Conservation (phyloP, 768 basidiomycete genomes). For the Hydnum rufescens region DNA sequence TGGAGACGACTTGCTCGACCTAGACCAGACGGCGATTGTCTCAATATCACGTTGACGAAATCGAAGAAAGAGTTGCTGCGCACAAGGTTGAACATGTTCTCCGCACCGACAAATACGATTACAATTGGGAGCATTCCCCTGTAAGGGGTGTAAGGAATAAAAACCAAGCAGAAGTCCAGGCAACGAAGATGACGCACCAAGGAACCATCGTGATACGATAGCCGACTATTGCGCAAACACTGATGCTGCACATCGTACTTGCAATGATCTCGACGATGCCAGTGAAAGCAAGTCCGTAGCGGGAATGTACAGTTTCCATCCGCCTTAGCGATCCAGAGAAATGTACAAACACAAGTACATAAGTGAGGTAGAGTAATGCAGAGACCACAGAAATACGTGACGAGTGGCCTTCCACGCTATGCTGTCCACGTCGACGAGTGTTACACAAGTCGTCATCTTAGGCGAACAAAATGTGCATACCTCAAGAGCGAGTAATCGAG, state of each 20-base stretch:
- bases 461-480: slow-evolving; percentile 16
- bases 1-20: slow-evolving; percentile 73
- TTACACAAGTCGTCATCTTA: slow-evolving; percentile 18
- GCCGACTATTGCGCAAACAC: slow-evolving; percentile 77
- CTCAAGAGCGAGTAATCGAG: slow-evolving; percentile 27
- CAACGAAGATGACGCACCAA: slow-evolving; percentile 28
- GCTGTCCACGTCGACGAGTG: neutral
- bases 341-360: slow-evolving; percentile 53
- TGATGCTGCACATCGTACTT: slow-evolving; percentile 84
- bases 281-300: slow-evolving; percentile 80
- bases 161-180: too few species aligned
- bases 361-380: slow-evolving; percentile 53
- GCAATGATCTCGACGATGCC: slow-evolving; percentile 80
- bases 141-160: neutral
- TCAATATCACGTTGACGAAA: slow-evolving; percentile 11
- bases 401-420: slow-evolving; percentile 8
- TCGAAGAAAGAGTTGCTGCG: slow-evolving; percentile 13
- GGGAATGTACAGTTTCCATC: slow-evolving; percentile 75
- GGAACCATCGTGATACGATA: slow-evolving; percentile 82
- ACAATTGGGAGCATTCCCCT: slow-evolving; percentile 86
- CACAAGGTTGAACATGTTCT: slow-evolving; percentile 94
- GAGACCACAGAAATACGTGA: slow-evolving; percentile 35
- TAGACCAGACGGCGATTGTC: slow-evolving; percentile 20
- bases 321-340: slow-evolving; percentile 55
- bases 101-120: slow-evolving; percentile 86